Evolutionary conservation across 2,329 filamentous ascomycete species (phyloP).

Genomic region (Esteya vermicola): DNA sequence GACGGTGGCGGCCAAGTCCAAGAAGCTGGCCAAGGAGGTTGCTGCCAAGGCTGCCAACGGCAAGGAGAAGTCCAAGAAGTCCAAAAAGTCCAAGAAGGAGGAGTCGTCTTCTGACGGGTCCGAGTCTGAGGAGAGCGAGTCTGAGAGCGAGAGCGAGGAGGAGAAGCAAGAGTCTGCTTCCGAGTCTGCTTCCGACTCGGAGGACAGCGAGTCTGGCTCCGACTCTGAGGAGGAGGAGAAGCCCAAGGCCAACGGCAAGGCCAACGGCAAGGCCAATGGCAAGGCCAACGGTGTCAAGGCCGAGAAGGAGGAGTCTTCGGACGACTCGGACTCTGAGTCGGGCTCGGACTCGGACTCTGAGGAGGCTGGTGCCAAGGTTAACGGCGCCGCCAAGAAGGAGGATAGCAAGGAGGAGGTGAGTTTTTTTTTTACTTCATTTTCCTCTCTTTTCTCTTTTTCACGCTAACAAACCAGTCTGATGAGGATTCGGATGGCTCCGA

Average conservation of each 20-base stretch:
- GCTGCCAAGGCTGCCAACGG: slow-evolving; percentile 34
- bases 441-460: slow-evolving; percentile 2
- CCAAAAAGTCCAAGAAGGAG: slow-evolving; percentile 12
- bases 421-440: slow-evolving; percentile 2
- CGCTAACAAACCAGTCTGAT: slow-evolving; percentile 14
- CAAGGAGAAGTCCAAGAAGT: slow-evolving; percentile 33
- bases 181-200: slow-evolving; percentile 14
- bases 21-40: slow-evolving; percentile 48
- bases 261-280: slow-evolving; percentile 12
- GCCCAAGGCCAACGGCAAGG: slow-evolving; percentile 13
- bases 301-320: slow-evolving; percentile 13
- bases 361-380: slow-evolving; percentile 13
- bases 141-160: slow-evolving; percentile 20
- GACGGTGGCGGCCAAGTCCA: slow-evolving; percentile 51
- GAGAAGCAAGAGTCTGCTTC: slow-evolving; percentile 10
- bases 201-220: slow-evolving; percentile 1
- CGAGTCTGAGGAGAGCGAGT: slow-evolving; percentile 13
- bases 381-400: slow-evolving; percentile 15
- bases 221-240: slow-evolving; percentile 15
- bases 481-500: slow-evolving; percentile 20
- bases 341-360: no score
- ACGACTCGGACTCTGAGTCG: slow-evolving; percentile 20
- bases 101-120: slow-evolving; percentile 7
- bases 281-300: slow-evolving; percentile 9
- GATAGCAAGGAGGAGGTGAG: slow-evolving; percentile 7